phyloP scores from a whole-genome alignment of 106 monocot species.

The Phalaenopsis equestris region DNA sequence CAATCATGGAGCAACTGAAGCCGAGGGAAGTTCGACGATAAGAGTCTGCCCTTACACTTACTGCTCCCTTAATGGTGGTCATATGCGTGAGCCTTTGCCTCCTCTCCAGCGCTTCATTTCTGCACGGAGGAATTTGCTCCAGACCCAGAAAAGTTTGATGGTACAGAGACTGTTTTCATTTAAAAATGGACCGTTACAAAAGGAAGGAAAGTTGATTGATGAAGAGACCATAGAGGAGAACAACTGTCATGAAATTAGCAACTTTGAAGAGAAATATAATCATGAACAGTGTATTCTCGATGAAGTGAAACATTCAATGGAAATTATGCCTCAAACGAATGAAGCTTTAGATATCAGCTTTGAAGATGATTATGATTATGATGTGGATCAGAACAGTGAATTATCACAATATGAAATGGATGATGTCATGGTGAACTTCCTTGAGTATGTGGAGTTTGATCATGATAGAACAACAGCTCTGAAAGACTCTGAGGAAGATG shows the following conservation, averaged over 20 bases:
- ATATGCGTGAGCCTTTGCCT: constrained; percentile 21
- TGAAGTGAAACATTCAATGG: background rate
- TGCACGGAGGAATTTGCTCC: constrained; percentile 21
- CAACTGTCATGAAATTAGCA: background rate
- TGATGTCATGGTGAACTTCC: constrained; percentile 14
- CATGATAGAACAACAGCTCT: constrained; percentile 2
- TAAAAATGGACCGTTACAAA: constrained; percentile 7
- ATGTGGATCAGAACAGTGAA: constrained; percentile 17
- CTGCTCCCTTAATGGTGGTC: constrained; percentile 61
- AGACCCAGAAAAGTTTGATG: constrained; percentile 28
- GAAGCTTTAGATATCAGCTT: no score
- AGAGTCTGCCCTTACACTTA: constrained; percentile 51
- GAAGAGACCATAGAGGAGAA: background rate
- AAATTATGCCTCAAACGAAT: no score
- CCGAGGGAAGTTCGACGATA: constrained; percentile 34
- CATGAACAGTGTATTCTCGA: background rate
- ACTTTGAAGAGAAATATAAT: constrained; percentile 10
- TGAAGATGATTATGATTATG: background rate
- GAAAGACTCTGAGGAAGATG: background rate
- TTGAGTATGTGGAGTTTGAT: constrained; percentile 29
- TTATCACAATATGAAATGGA: constrained; percentile 20
- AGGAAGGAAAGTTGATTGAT: constrained; percentile 2
- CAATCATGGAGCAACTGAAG: constrained; percentile 14
- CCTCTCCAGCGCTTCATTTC: constrained; percentile 27
- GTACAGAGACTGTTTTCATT: constrained; percentile 17